These are phyloP conservation scores for Cordyceps cateniannulata DNA, from an alignment of 2,329 filamentous ascomycete genomes.

Conservation along the genomic window DNA sequence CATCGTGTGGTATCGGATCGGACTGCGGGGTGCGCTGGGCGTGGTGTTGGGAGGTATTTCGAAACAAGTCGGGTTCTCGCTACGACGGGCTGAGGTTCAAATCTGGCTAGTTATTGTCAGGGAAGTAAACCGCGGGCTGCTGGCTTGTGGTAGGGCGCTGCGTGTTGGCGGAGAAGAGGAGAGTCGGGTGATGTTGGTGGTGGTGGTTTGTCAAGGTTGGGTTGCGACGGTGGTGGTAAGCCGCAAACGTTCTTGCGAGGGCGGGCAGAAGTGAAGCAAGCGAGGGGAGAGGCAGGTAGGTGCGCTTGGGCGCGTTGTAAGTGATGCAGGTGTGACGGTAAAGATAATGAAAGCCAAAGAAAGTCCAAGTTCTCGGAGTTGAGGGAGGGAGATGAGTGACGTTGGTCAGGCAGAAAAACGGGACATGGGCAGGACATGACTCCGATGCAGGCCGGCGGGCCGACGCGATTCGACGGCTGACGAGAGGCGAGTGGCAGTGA, in stretches of 20 bases:
- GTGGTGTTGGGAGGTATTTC: neutral
- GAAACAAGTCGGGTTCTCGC: neutral
- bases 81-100: neutral
- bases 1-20: slow-evolving; percentile 28
- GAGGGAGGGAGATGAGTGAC: neutral
- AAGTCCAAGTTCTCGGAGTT: neutral
- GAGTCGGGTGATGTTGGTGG: neutral
- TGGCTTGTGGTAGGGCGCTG: neutral
- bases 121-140: neutral
- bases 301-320: neutral
- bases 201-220: neutral
- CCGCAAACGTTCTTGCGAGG: neutral
- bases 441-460: slow-evolving; percentile 11
- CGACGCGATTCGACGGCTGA: neutral
- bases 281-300: neutral
- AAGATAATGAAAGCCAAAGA: neutral
- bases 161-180: neutral
- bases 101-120: neutral
- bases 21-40: neutral
- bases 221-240: slow-evolving; percentile 4
- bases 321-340: neutral
- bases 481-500: neutral
- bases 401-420: slow-evolving; percentile 11
- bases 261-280: neutral
- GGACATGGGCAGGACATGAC: neutral